These are phyloP conservation scores for Oryza longistaminata DNA, from an alignment of 176 grass and related monocot species.

Conservation along the genomic window DNA sequence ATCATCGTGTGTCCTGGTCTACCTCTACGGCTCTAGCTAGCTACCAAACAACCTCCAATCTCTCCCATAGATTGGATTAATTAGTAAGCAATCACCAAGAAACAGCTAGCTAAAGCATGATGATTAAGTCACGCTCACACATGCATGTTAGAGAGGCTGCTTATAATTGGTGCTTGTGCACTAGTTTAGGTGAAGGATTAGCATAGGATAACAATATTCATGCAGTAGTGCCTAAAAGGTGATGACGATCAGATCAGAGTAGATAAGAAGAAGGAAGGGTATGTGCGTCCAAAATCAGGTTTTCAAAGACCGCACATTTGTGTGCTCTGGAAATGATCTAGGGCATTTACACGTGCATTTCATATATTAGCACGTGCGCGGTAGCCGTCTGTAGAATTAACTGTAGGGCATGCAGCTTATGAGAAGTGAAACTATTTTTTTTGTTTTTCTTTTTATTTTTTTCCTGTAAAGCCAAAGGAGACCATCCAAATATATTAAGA, in stretches of 20 bases:
- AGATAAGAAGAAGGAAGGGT: background rate
- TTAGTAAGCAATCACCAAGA: background rate
- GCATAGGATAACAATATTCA: background rate
- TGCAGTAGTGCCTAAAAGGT: background rate
- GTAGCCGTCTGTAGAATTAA: too few species aligned
- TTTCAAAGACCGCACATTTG: background rate
- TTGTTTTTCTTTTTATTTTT: too few species aligned
- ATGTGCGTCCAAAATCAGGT: conserved; percentile 23
- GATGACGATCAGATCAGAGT: background rate
- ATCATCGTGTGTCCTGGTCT: background rate
- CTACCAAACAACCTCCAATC: background rate
- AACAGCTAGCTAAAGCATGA: background rate
- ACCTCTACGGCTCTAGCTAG: conserved; percentile 34
- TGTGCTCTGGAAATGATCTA: too few species aligned
- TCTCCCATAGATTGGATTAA: conserved; percentile 15
- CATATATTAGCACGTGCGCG: too few species aligned
- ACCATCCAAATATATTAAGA: too few species aligned
- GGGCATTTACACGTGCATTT: too few species aligned
- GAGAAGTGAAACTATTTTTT: too few species aligned
- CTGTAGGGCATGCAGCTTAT: too few species aligned
- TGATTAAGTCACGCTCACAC: background rate
- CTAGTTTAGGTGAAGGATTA: background rate
- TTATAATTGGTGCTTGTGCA: background rate
- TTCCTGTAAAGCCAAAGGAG: too few species aligned
- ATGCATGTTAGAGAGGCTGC: background rate